Base-by-base conservation (phyloP, 2,329 filamentous ascomycete genomes). In the Fonsecaea monophora region DNA sequence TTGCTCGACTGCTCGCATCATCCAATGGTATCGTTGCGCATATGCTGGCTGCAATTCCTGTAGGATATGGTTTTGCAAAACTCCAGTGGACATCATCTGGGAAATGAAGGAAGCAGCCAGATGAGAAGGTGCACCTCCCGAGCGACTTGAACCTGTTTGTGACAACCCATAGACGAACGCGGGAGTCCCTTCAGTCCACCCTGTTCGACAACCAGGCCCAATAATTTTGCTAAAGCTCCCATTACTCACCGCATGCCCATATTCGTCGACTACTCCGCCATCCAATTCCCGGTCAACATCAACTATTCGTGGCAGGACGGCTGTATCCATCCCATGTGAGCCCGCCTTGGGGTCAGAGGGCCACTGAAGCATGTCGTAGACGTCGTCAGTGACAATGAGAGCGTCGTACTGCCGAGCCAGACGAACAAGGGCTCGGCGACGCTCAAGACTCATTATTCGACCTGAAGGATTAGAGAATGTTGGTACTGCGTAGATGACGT, bases 281-380 rank as follows among this genome's bases (percentile, higher is more conserved):
- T 89, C 87, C 8, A 94, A 81, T 21, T 85, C 83, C 7, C 87
- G 81, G 77, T 97, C 93, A 63, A 97, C 82, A 75, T 97, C 93
- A 18, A 92, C 87, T 0, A 97, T 82, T 0, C 92, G 87, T 2
- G 92, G 92, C 8, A 93, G 70, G 37, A 77, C 73, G 6, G 85
- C 83, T 70, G 77, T 81, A 42, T 78, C 77, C 57, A 72, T 67
- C 37, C 67, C 64, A 74, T n/a, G 45, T 18, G 71, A 72, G 34
- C 62, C 60, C 5, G 50, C 55, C 8, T 57, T 35, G n/a, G 68
- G 64, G 21, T 64, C 53, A 1, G 79, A 75, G 2, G 87, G 85
- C 92, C 93, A 97, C 76, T 94, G 91, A 4, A 98, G 83, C 71
- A 94, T 90, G 77, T 98, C 94, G 76, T 99, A 99, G 9, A 98